A percentile compares a stretch with the other conserved stretches of the same genome.
Evolutionary conservation across 2,329 filamentous ascomycete species (phyloP).

Genomic region (Alternaria alternata): DNA sequence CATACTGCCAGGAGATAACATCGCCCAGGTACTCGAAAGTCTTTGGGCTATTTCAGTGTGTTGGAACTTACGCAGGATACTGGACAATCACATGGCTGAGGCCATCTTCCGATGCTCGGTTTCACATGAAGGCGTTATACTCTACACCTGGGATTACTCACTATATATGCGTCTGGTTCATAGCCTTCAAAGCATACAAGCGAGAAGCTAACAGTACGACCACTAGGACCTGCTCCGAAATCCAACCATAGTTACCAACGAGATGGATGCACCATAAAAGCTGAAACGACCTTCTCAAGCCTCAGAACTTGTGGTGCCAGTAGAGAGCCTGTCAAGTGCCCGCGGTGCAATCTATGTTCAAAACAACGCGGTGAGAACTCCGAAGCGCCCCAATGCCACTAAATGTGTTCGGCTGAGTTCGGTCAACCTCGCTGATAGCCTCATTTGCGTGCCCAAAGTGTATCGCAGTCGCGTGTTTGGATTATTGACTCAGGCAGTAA

Average conservation of each 20-base stretch:
- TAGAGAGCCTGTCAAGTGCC: not conserved
- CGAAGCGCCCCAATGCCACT: not conserved
- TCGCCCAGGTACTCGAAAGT: too few species aligned
- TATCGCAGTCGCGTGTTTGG: not conserved
- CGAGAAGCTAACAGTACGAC: not conserved
- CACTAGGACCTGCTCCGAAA: not conserved
- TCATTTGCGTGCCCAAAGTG: not conserved
- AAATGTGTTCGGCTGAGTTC: not conserved
- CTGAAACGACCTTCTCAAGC: slow-evolving; percentile 2
- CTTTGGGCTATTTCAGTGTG: too few species aligned
- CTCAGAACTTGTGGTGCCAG: not conserved
- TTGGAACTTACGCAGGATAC: too few species aligned
- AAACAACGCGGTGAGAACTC: not conserved
- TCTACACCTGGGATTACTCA: not conserved
- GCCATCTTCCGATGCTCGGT: not conserved
- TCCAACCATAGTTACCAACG: not conserved
- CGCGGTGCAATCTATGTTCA: not conserved
- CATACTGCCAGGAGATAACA: too few species aligned
- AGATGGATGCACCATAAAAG: not conserved
- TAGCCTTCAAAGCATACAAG: not conserved
- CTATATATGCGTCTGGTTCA: not conserved
- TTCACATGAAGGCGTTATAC: not conserved
- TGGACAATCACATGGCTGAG: too few species aligned
- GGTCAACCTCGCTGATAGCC: not conserved
- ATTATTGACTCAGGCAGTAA: not conserved